Base-by-base conservation (phyloP, 768 basidiomycete species). In the Suillus discolor region DNA sequence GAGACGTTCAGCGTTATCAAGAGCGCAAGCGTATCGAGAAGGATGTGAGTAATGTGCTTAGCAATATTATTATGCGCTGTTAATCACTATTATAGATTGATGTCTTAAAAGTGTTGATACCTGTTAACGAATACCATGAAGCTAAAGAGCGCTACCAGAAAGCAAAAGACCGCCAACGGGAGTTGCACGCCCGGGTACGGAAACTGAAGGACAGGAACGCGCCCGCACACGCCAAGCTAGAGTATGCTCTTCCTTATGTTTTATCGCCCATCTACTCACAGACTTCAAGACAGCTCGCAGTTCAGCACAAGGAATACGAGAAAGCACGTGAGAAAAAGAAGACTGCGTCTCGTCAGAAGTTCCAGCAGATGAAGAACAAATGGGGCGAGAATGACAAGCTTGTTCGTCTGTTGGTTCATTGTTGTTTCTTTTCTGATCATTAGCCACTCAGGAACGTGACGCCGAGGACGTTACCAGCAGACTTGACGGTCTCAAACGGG, bases 1-100 rank as follows among this genome's bases (percentile, higher is more conserved):
- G 87, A 16, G 92, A 96, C 57, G 96, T 97, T 0, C 83, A 86
- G 66, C 84, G 89, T 18, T 94, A 87, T 71, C 83, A 89, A 62
- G 91, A 95, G 63, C 86, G 94, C 41, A 83, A 86, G 72, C 81
- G 83, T 51, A 84, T 96, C 39, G 91, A 96, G 78, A 80, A 84
- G 44, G 79, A 84, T 75, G 91, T 87, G 57, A 23, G 74, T 74
- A 9, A 6, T 28, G 61, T 28, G 11, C 15, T 15, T 0, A 16
- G 59, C 36, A 0, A n/a, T 23, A 1, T 57, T 42, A 23, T 3
- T 64, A 31, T 42, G 49, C 4, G 65, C 62, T 45, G 9, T 63
- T 44, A 45, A 31, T 20, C 15, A 16, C 57, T 25, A 13, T 23
- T 4, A 57, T 60, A 94, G 92, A 90, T 94, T 66, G 82, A 80